A percentile compares a stretch with the other conserved stretches of the same genome.
These are phyloP conservation scores for Hanseniaspora jakobsenii DNA, from an alignment of 805 yeast species.

Conservation along the genomic window DNA sequence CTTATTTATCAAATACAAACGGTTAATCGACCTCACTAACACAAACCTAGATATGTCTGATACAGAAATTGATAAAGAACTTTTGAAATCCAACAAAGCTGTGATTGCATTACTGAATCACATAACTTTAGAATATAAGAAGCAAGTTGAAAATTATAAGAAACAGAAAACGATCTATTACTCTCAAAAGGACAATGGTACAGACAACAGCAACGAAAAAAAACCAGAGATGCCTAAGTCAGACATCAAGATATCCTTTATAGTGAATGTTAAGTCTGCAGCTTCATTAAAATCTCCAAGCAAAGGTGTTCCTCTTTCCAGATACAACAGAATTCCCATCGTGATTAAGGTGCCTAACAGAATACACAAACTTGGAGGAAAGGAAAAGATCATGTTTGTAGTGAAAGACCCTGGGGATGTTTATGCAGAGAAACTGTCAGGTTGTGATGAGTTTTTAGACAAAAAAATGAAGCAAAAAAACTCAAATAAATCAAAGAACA, in stretches of 20 bases:
- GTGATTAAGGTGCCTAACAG: slow-evolving; percentile 47
- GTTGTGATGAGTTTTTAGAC: slow-evolving; percentile 10
- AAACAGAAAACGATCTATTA: neutral
- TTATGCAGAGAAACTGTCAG: slow-evolving; percentile 38
- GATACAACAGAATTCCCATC: slow-evolving; percentile 37
- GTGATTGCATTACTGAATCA: slow-evolving; percentile 11
- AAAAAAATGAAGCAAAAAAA: neutral
- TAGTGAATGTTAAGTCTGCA: slow-evolving; percentile 13
- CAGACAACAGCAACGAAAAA: neutral
- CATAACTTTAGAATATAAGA: slow-evolving; percentile 4
- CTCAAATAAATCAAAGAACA: neutral
- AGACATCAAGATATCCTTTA: slow-evolving; percentile 7
- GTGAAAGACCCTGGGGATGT: slow-evolving; percentile 62
- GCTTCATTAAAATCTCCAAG: slow-evolving; percentile 15
- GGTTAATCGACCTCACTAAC: too few relatives aligned
- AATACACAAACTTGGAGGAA: slow-evolving; percentile 36
- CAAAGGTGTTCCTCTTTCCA: slow-evolving; percentile 8
- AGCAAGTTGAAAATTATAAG: slow-evolving; percentile 4
- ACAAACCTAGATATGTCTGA: neutral
- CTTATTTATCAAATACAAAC: too few relatives aligned
- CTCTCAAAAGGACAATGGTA: slow-evolving; percentile 5
- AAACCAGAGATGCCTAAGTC: slow-evolving; percentile 5
- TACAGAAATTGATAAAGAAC: neutral
- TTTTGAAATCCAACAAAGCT: slow-evolving; percentile 4
- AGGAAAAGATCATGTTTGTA: slow-evolving; percentile 44